These are phyloP conservation scores for Hsuehochloa calcarea DNA, from an alignment of 176 grass and related monocot genomes.

Conservation along the genomic window DNA sequence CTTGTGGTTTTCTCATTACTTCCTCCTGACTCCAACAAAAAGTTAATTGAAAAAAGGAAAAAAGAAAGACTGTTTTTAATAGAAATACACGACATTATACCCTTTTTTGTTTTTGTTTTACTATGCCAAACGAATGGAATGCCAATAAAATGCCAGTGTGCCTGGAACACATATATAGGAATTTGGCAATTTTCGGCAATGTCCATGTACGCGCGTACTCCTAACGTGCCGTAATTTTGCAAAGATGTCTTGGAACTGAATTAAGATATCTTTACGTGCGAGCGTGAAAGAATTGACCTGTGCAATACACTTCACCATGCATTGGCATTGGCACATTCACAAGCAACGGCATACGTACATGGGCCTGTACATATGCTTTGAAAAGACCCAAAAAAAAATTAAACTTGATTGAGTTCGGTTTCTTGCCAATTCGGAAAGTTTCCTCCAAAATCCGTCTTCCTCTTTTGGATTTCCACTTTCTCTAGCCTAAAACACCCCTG, in stretches of 20 bases:
- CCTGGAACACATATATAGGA: neutral
- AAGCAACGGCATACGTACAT: neutral
- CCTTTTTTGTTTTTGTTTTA: too few relatives aligned
- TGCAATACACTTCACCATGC: neutral
- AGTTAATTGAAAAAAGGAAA: neutral
- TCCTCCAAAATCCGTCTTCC: too few relatives aligned
- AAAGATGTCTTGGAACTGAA: neutral
- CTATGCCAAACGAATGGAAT: neutral
- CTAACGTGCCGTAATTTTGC: neutral
- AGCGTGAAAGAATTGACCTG: conserved; percentile 2
- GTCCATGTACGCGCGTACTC: neutral
- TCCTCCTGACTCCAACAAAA: neutral
- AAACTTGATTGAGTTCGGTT: too few relatives aligned
- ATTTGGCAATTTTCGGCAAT: neutral
- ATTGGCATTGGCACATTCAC: neutral
- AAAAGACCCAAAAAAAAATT: too few relatives aligned
- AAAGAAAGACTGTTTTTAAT: neutral
- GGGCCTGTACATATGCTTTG: neutral
- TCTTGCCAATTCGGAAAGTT: too few relatives aligned
- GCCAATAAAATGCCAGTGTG: neutral
- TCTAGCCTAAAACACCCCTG: too few relatives aligned
- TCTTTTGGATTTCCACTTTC: too few relatives aligned
- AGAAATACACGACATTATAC: neutral
- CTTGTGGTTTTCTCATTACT: neutral
- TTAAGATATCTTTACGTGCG: neutral